Percentiles rank a stretch among this genome's conserved stretches.
These are phyloP conservation scores for Ilyonectria mors-panacis DNA, from an alignment of 2,329 filamentous ascomycete genomes.

Conservation along the genomic window DNA sequence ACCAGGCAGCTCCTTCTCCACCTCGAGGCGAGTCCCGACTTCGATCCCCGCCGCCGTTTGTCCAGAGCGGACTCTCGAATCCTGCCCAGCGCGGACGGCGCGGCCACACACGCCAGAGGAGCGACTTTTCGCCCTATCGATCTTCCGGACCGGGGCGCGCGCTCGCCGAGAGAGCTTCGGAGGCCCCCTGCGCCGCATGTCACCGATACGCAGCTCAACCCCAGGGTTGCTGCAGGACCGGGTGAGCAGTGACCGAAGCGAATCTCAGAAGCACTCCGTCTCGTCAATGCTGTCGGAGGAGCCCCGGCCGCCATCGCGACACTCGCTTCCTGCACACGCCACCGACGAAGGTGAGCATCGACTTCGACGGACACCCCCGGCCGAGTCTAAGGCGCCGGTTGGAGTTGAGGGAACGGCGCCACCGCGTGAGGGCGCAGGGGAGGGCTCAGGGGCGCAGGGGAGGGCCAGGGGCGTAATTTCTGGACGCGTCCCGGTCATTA, in stretches of 20 bases:
- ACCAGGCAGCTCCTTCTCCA: conserved; percentile 46
- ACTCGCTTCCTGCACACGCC: conserved; percentile 29
- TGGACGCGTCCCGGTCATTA: conserved; percentile 36
- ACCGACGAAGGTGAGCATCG: conserved; percentile 34
- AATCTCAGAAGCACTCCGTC: conserved; percentile 53
- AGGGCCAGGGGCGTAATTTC: conserved; percentile 35
- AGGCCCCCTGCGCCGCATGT: conserved; percentile 44
- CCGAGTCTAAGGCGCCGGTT: conserved; percentile 31
- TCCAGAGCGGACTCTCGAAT: conserved; percentile 48
- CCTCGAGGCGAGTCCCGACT: conserved; percentile 49
- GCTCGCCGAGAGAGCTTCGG: conserved; percentile 47
- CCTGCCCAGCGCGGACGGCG: conserved; percentile 44
- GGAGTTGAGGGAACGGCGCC: conserved; percentile 32
- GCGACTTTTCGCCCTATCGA: conserved; percentile 56
- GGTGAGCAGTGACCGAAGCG: conserved; percentile 44
- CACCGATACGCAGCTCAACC: conserved; percentile 44
- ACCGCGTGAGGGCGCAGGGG: conserved; percentile 37
- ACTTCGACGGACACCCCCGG: conserved; percentile 34
- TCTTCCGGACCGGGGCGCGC: conserved; percentile 43
- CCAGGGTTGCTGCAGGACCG: conserved; percentile 44
- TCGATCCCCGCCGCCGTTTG: conserved; percentile 53
- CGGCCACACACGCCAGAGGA: conserved; percentile 55
- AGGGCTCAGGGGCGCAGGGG: conserved; percentile 36
- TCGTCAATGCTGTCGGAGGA: conserved; percentile 52
- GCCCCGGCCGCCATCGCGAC: conserved; percentile 32